Evolutionary conservation across 2,329 filamentous ascomycete species (phyloP).

Genomic region (Aspergillus sp.): DNA sequence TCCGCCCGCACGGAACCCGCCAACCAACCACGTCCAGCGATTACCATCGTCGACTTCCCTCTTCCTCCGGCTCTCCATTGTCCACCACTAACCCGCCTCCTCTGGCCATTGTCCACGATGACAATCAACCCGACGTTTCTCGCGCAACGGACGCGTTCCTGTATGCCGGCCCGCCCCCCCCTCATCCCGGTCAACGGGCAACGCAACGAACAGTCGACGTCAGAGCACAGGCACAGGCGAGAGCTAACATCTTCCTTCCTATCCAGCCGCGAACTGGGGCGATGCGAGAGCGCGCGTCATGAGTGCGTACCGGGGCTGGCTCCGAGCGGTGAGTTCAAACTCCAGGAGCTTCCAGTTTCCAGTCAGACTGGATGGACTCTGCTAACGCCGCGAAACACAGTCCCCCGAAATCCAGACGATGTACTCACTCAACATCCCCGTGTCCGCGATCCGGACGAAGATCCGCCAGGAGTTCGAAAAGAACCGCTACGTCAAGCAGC

Average conservation of each 20-base stretch:
- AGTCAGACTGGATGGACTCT: no score
- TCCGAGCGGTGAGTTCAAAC: conserved; percentile 93
- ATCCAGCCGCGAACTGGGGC: conserved; percentile 71
- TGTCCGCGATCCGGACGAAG: conserved; percentile 81
- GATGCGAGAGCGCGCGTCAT: conserved; percentile 84
- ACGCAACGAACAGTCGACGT: conserved; percentile 14
- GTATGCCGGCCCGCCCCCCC: conserved; percentile 41
- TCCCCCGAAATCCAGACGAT: conserved; percentile 94
- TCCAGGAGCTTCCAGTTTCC: no score
- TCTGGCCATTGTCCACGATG: conserved; percentile 44
- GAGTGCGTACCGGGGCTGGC: conserved; percentile 87
- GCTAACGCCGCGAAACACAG: conserved; percentile 40
- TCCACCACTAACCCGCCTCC: conserved; percentile 5
- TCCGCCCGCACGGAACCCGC: conserved; percentile 4
- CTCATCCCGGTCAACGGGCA: conserved; percentile 4
- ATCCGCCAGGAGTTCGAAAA: conserved; percentile 95
- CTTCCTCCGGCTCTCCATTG: conserved; percentile 9
- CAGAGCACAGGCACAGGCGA: conserved; percentile 12
- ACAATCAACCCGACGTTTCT: conserved; percentile 90
- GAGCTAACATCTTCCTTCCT: conserved; percentile 16
- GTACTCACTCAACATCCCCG: conserved; percentile 86
- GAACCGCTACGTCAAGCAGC: conserved; percentile 84
- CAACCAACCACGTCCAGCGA: conserved; percentile 15
- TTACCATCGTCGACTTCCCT: conserved; percentile 10
- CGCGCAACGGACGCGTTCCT: conserved; percentile 68